phyloP scores from a whole-genome alignment of 2,329 filamentous ascomycete genomes.

The Sporothrix pseudoabietina region DNA sequence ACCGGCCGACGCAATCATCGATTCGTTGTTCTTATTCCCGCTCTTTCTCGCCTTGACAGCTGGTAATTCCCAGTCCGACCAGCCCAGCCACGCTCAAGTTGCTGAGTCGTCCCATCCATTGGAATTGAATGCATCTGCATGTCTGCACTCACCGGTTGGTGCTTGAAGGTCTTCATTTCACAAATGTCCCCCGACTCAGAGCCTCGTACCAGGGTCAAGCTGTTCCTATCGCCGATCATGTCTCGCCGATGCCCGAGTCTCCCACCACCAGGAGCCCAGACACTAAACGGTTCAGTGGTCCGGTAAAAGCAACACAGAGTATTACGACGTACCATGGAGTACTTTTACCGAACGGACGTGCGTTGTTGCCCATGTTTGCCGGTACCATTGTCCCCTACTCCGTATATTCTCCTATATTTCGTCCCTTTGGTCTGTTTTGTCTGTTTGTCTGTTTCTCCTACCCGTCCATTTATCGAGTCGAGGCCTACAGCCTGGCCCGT shows the following conservation, averaged over 20 bases:
- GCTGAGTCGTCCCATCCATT: neutral
- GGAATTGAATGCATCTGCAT: no score
- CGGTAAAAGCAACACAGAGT: neutral
- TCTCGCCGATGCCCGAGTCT: slow-evolving; percentile 20
- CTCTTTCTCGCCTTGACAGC: neutral
- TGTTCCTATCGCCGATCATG: slow-evolving; percentile 17
- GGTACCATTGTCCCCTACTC: slow-evolving; percentile 2
- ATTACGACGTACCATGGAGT: neutral
- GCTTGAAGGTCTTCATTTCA: neutral
- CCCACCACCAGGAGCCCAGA: neutral
- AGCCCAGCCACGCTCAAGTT: neutral
- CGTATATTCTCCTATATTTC: neutral
- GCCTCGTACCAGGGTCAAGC: neutral
- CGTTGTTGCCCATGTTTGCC: slow-evolving; percentile 3
- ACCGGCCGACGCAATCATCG: neutral
- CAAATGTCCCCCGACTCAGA: neutral
- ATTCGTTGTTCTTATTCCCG: slow-evolving; percentile 4
- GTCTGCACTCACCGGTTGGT: neutral
- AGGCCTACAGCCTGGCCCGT: slow-evolving; percentile 4
- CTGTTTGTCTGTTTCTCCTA: neutral
- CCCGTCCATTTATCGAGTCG: neutral
- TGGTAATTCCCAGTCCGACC: neutral
- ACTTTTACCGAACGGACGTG: slow-evolving; percentile 10
- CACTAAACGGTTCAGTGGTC: neutral
- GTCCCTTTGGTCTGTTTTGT: neutral